A percentile compares a stretch with the other conserved stretches of the same genome.
Conservation (phyloP, 192 early-diverging fungal genomes). For the Entomortierella beljakovae region DNA sequence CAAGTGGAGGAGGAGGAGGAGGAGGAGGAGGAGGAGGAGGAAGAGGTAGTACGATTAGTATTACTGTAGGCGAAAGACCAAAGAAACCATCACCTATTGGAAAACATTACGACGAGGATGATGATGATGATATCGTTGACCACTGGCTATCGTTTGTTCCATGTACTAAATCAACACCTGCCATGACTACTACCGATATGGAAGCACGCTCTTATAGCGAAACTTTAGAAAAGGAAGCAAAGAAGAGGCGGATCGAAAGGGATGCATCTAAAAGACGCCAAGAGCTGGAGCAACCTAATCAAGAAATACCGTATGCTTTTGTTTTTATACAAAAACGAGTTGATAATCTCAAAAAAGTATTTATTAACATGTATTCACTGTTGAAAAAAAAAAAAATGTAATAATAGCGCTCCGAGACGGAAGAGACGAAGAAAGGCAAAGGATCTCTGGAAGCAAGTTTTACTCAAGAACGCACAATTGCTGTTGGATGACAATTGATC, state of each 20-base stretch:
- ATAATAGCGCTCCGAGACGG: neutral
- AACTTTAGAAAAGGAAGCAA: neutral
- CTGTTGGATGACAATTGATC: too few species aligned
- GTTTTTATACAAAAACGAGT: too few species aligned
- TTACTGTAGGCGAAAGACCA: too few species aligned
- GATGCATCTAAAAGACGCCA: neutral
- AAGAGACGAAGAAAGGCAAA: neutral
- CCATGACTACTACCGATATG: neutral
- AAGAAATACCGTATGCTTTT: too few species aligned
- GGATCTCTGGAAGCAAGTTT: neutral
- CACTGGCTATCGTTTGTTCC: neutral
- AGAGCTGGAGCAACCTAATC: neutral
- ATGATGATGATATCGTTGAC: neutral
- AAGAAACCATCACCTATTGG: too few species aligned
- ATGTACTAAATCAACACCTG: neutral
- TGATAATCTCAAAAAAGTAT: too few species aligned
- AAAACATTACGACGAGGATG: too few species aligned
- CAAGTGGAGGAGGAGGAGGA: too few species aligned
- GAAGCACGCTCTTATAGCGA: neutral
- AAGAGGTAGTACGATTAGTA: too few species aligned
- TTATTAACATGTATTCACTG: too few species aligned
- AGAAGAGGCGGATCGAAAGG: neutral
- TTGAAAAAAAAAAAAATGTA: neutral
- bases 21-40: too few species aligned
- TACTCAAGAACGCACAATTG: conserved; percentile 1